Base-by-base conservation (phyloP, 495 filamentous ascomycete species). In the Neurospora terricola region DNA sequence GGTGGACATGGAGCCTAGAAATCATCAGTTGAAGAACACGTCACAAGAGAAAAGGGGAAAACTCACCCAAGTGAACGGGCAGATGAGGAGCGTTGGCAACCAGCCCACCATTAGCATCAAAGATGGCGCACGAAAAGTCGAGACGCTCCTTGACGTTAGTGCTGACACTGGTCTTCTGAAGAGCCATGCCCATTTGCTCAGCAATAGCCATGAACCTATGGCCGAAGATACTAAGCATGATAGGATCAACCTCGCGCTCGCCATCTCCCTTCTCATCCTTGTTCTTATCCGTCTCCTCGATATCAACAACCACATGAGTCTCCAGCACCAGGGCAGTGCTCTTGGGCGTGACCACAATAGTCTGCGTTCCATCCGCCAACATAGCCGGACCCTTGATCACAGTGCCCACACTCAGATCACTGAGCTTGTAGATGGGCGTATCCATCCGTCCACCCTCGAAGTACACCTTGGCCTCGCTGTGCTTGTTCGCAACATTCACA, bases 141-240 rank as follows among this genome's bases (percentile, higher is more conserved):
- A 99, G 87, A 3, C 96, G 90, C 81, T 99, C 96, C 78, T 99
- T 99, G 77, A 99, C 96, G 78, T 99, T 99, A 5, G 96, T 99
- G 72, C 93, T 96, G 69, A 99, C 96, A 75, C 93, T 95, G 0
- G 96, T 99, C 86, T 98, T 99, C 76, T 98, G 96, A 37, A 99
- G 85, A 3, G 96, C 94, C 71, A 94, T 86, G 5, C 96, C 96
- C 95, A 98, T 98, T 80, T 98, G 95, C 82, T 99, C 96, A 4
- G 96, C 96, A 78, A 99, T 98, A 14, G 95, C 94, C 96, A 99
- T 99, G 84, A 99, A 99, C 1, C 96, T 86, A 80, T 99, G 94
- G 2, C 93, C 93, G 77, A 99, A 99, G 73, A 99, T 96, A 79
- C 90, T 96, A 7, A 99, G 88, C 82, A 96, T 91, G 80, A 99